Evolutionary conservation across 75 land plant species (phyloP), one percentile per base, ranked within the genome.

Genomic region (Cupressus sempervirens): DNA sequence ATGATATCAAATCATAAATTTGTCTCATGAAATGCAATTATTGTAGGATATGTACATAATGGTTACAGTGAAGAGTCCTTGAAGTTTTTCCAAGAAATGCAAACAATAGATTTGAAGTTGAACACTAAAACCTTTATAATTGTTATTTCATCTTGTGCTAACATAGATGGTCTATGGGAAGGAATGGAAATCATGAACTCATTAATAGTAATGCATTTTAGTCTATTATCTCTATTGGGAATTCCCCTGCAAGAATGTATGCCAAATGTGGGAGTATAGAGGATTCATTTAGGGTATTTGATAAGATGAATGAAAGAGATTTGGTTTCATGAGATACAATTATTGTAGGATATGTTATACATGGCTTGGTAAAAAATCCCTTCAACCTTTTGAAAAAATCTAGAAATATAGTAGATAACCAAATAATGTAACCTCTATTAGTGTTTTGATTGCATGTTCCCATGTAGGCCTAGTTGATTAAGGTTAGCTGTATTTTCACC

Each of bases 21-120:
- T 76, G 86, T 89, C 73, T 85, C 92, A 1, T 91, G 92, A 90
- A 91, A 88, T 87, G 88, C 90, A 58, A 87, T 86, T 73, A 84
- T 91, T 84, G 83, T 87, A 40, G 90, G 88, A n/a, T 87, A 86
- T 76, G 82, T 83, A 32, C 65, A 53, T 36, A 68, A 84, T 50
- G 93, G 93, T 16, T 82, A 84, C 29, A 48, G 53, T 34, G 80
- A 81, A 73, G 85, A 87, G 32, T 90, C 92, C n/a, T 23, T 91
- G 43, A 58, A 62, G 36, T 52, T 88, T 48, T 91, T 86, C 35
- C 65, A 41, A 38, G 52, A 48, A 76, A 92, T 92, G 93, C 74
- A 70, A 23, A 6, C 30, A 35, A 70, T 35, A 29, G 74, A 32
- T 70, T 2, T 70, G 35, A 29, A 32, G 74, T 32, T 12, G 30